Evolutionary conservation across 148 eudicot genomes (phyloP).

Genomic region (Chenopodium album): DNA sequence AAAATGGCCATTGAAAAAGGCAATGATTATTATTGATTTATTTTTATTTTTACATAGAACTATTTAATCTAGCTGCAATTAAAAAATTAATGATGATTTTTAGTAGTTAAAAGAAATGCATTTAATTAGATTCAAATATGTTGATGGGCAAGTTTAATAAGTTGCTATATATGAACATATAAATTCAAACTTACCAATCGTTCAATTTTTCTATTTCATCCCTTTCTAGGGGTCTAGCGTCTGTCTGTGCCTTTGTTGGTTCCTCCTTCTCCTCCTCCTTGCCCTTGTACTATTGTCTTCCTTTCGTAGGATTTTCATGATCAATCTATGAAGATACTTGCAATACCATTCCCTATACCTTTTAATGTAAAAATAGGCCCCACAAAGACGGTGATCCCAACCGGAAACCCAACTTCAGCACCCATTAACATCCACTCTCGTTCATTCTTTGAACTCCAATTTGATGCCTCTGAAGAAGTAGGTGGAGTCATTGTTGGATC

Average conservation of each 20-base stretch:
- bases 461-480: background rate
- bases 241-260: background rate
- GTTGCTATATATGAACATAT: too few species aligned
- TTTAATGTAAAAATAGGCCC: conserved; percentile 21
- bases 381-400: conserved; percentile 13
- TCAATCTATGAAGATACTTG: conserved; percentile 8
- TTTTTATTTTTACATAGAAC: too few species aligned
- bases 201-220: too few species aligned
- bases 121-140: too few species aligned
- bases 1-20: too few species aligned
- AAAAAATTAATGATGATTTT: too few species aligned
- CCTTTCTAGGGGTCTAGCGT: background rate
- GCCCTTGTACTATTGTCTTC: background rate
- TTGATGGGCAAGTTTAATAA: too few species aligned
- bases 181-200: too few species aligned
- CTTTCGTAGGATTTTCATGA: conserved; percentile 5
- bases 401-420: conserved; percentile 14
- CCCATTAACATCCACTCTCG: background rate
- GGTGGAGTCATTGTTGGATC: background rate
- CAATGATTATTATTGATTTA: too few species aligned
- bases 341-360: conserved; percentile 27
- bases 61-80: too few species aligned
- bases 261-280: conserved; percentile 3
- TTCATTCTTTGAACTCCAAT: background rate
- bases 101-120: too few species aligned